These are phyloP conservation scores for Plasmodium reichenowi DNA, from an alignment of 169 alveolate genomes.

Conservation along the genomic window DNA sequence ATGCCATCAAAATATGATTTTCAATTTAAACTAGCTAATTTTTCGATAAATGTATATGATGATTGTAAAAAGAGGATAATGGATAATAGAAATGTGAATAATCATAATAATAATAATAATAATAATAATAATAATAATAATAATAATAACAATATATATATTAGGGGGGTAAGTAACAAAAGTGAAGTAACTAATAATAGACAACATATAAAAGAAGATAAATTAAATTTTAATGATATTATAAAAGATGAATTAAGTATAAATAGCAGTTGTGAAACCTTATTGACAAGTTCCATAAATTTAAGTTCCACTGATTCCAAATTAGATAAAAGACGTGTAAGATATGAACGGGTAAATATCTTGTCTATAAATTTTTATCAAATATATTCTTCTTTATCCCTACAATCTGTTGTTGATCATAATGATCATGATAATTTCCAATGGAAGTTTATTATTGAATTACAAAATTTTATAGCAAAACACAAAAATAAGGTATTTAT, in stretches of 20 bases:
- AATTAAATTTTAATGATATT: background rate
- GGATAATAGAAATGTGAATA: background rate
- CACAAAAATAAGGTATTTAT: conserved; percentile 67
- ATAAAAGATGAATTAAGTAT: conserved; percentile 4
- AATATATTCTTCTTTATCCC: conserved; percentile 77
- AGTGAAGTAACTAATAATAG: background rate
- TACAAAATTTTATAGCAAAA: conserved; percentile 78
- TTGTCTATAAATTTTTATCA: conserved; percentile 79
- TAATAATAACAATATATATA: background rate
- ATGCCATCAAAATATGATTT: conserved; percentile 81
- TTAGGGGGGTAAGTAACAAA: background rate
- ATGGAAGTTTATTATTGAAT: conserved; percentile 79
- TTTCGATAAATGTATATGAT: conserved; percentile 78
- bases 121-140: background rate
- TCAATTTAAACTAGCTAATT: conserved; percentile 78
- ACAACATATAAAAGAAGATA: background rate
- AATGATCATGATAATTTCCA: conserved; percentile 81
- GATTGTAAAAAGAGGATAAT: conserved; percentile 29
- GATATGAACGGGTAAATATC: conserved; percentile 62
- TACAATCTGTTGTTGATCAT: conserved; percentile 80
- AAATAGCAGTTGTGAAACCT: conserved; percentile 9
- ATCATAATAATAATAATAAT: background rate
- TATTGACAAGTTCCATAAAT: conserved; percentile 17
- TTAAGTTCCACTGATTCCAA: conserved; percentile 5
- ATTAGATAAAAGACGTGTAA: background rate